Conservation (phyloP, 2,329 filamentous ascomycete genomes). For the Arthroderma sp. region DNA sequence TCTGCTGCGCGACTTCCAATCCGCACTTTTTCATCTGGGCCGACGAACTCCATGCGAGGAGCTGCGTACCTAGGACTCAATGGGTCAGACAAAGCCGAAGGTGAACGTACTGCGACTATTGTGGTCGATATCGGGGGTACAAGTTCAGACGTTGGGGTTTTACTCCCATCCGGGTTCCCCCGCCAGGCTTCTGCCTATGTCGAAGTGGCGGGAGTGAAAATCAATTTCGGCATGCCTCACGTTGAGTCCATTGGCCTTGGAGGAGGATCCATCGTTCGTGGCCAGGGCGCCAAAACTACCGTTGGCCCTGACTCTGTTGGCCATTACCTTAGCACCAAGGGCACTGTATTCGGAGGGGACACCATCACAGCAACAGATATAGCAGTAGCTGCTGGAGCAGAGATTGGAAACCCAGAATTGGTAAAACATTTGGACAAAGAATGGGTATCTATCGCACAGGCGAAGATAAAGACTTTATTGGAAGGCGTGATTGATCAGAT, state of each 20-base stretch:
- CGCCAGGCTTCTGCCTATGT: slow-evolving; percentile 48
- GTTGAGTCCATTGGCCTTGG: slow-evolving; percentile 46
- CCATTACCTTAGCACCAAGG: slow-evolving; percentile 38
- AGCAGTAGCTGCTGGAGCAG: slow-evolving; percentile 19
- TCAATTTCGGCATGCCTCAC: slow-evolving; percentile 48
- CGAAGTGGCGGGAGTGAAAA: slow-evolving; percentile 47
- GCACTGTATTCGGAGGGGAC: slow-evolving; percentile 43
- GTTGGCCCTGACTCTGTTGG: slow-evolving; percentile 50
- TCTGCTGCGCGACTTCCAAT: slow-evolving; percentile 40
- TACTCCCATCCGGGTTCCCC: slow-evolving; percentile 49
- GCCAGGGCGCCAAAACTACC: slow-evolving; percentile 24
- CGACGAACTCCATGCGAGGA: slow-evolving; percentile 44
- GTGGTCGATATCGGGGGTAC: slow-evolving; percentile 52
- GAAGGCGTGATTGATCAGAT: slow-evolving; percentile 43
- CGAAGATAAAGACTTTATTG: slow-evolving; percentile 35
- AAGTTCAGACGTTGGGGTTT: slow-evolving; percentile 47
- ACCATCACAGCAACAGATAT: slow-evolving; percentile 45
- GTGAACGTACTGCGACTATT: slow-evolving; percentile 22
- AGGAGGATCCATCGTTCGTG: slow-evolving; percentile 39
- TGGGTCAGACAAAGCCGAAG: neutral
- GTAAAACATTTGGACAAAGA: slow-evolving; percentile 15
- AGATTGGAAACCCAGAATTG: slow-evolving; percentile 16
- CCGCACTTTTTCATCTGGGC: slow-evolving; percentile 41
- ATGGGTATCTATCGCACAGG: slow-evolving; percentile 14
- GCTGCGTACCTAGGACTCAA: slow-evolving; percentile 29